Evolutionary conservation across 2,329 filamentous ascomycete species (phyloP).

Genomic region (Fusarium duplospermum): DNA sequence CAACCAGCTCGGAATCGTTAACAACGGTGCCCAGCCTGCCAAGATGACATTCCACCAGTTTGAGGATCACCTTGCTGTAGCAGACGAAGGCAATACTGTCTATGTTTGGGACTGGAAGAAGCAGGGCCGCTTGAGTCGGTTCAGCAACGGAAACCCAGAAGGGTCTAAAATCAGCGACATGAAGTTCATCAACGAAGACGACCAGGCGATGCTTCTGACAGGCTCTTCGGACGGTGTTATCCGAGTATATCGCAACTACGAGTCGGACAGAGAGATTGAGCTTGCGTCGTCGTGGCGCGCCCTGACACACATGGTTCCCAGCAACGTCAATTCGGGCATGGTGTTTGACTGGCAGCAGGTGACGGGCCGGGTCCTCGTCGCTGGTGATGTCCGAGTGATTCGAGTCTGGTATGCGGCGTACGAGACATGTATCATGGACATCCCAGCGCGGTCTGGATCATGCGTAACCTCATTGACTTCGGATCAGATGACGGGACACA

Average conservation of each 20-base stretch:
- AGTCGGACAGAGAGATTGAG: slow-evolving; percentile 79
- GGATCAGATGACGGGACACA: slow-evolving; percentile 96
- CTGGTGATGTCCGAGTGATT: slow-evolving; percentile 94
- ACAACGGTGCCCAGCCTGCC: slow-evolving; percentile 88
- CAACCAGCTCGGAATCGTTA: slow-evolving; percentile 82
- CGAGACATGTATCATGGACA: slow-evolving; percentile 93
- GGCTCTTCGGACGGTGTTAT: slow-evolving; percentile 96
- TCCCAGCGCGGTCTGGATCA: slow-evolving; percentile 91
- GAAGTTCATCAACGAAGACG: slow-evolving; percentile 98
- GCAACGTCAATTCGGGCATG: slow-evolving; percentile 93
- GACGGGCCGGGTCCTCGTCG: slow-evolving; percentile 93
- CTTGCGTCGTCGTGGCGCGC: slow-evolving; percentile 93
- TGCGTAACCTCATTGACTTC: slow-evolving; percentile 97
- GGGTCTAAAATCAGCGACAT: slow-evolving; percentile 95
- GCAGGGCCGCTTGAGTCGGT: slow-evolving; percentile 79
- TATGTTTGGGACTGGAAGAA: slow-evolving; percentile 94
- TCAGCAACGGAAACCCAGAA: slow-evolving; percentile 93
- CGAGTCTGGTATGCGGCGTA: slow-evolving; percentile 95
- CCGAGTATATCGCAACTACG: slow-evolving; percentile 93
- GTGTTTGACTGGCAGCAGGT: slow-evolving; percentile 99
- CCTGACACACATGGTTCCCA: slow-evolving; percentile 91
- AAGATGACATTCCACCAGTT: slow-evolving; percentile 99
- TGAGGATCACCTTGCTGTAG: slow-evolving; percentile 93
- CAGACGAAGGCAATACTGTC: slow-evolving; percentile 91
- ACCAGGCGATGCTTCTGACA: slow-evolving; percentile 93